Conservation (phyloP, 2,329 filamentous ascomycete species). For the Uncinocarpus reesii region DNA sequence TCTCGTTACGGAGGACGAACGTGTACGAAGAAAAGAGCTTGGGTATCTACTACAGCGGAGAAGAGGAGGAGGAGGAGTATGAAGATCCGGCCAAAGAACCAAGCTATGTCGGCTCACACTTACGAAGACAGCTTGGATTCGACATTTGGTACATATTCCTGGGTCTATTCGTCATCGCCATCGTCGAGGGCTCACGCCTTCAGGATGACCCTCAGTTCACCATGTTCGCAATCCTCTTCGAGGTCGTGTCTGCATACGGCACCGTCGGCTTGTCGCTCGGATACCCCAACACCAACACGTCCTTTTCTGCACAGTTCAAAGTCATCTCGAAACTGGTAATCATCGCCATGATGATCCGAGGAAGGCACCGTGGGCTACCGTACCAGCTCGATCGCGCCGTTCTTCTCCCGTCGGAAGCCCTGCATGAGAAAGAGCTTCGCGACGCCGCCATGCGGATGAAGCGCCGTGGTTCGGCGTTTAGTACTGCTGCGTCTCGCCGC, state of each 20-base stretch:
- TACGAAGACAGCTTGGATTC: conserved; percentile 88
- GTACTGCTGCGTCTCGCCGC: conserved; percentile 14
- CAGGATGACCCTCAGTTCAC: conserved; percentile 53
- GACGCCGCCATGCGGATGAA: conserved; percentile 41
- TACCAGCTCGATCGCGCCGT: conserved; percentile 62
- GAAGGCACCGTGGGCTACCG: conserved; percentile 54
- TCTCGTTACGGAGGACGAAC: conserved; percentile 85
- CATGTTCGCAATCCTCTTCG: conserved; percentile 64
- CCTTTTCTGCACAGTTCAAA: conserved; percentile 72
- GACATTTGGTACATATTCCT: conserved; percentile 96
- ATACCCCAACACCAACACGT: conserved; percentile 63
- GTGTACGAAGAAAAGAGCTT: conserved; percentile 77
- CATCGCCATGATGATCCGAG: conserved; percentile 57
- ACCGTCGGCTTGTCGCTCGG: conserved; percentile 88
- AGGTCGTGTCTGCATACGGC: conserved; percentile 82
- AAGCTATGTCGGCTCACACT: conserved; percentile 81
- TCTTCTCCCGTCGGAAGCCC: conserved; percentile 54
- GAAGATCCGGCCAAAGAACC: conserved; percentile 49
- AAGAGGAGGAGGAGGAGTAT: conserved; percentile 52
- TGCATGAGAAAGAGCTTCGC: conserved; percentile 50
- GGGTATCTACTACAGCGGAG: conserved; percentile 61
- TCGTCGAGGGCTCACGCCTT: conserved; percentile 68
- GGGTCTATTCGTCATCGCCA: conserved; percentile 83
- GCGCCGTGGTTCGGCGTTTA: conserved; percentile 30
- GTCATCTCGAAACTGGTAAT: conserved; percentile 57